Percentiles rank a stretch among this genome's conserved stretches.
Evolutionary conservation across 352 stramenopile species (phyloP).

Genomic region (Phytophthora vignae): DNA sequence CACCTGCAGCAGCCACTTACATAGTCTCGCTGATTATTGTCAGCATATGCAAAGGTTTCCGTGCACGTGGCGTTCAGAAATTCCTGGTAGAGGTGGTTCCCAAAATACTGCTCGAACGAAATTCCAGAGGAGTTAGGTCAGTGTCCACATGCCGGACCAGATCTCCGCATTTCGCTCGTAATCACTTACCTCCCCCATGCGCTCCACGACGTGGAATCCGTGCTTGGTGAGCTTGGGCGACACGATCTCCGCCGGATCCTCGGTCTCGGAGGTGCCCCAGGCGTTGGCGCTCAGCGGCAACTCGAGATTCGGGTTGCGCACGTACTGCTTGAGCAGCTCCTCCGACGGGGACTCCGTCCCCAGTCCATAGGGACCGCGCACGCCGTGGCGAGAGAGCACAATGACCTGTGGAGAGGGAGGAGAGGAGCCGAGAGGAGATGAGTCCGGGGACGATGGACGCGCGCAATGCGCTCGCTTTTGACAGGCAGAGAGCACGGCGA

Average conservation of each 20-base stretch:
- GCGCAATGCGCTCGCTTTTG: slow-evolving; percentile 14
- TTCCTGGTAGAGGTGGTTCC: slow-evolving; percentile 65
- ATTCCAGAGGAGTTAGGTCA: slow-evolving; percentile 10
- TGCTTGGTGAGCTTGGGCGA: slow-evolving; percentile 85
- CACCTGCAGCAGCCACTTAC: slow-evolving; percentile 29
- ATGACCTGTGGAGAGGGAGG: slow-evolving; percentile 48
- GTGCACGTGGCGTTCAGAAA: slow-evolving; percentile 66
- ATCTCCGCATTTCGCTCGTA: neutral
- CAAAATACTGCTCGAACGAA: slow-evolving; percentile 65
- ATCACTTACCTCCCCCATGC: slow-evolving; percentile 64
- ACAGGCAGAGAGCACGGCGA: no score
- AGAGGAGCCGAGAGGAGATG: slow-evolving; percentile 1
- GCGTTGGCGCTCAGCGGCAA: slow-evolving; percentile 60
- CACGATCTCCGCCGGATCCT: slow-evolving; percentile 69
- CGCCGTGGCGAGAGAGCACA: slow-evolving; percentile 75
- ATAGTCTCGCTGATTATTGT: slow-evolving; percentile 80
- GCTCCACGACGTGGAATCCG: slow-evolving; percentile 65
- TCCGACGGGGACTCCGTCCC: slow-evolving; percentile 55
- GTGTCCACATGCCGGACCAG: slow-evolving; percentile 6
- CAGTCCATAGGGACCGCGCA: slow-evolving; percentile 78
- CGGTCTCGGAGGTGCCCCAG: slow-evolving; percentile 75
- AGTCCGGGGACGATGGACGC: slow-evolving; percentile 9
- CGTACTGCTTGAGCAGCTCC: slow-evolving; percentile 65
- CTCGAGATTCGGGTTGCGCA: slow-evolving; percentile 63
- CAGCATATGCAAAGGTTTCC: slow-evolving; percentile 72